Conservation (phyloP, 2,329 filamentous ascomycete genomes). For the Exophiala sp. region DNA sequence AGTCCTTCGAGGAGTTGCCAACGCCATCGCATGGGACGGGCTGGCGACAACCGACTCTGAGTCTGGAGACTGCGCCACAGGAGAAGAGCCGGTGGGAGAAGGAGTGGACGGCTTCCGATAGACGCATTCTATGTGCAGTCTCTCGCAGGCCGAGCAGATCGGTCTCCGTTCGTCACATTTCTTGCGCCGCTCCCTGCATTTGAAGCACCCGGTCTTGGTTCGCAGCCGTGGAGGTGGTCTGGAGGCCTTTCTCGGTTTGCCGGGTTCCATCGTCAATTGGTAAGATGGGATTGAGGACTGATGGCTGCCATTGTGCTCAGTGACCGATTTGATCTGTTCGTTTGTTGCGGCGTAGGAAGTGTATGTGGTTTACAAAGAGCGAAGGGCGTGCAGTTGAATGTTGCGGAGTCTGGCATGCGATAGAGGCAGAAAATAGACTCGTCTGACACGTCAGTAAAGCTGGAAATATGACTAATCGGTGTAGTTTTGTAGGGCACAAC, state of each 20-base stretch:
- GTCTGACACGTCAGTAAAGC: too few species aligned
- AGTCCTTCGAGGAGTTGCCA: background rate
- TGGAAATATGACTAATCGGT: too few species aligned
- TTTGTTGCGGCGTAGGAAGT: too few species aligned
- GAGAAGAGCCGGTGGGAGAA: background rate
- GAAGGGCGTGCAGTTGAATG: too few species aligned
- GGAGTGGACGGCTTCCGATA: constrained; percentile 8
- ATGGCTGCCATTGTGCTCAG: background rate
- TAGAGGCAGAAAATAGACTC: too few species aligned
- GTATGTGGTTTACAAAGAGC: too few species aligned
- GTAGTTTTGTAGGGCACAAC: too few species aligned
- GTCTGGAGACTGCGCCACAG: background rate
- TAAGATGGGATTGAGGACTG: background rate
- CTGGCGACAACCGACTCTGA: background rate
- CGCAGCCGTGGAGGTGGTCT: constrained; percentile 19
- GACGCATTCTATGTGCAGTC: constrained; percentile 29
- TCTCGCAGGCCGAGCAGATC: constrained; percentile 29
- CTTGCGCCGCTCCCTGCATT: constrained; percentile 21
- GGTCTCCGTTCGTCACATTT: constrained; percentile 31
- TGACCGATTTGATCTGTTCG: too few species aligned
- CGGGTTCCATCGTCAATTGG: constrained; percentile 1
- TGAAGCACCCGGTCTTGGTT: constrained; percentile 24
- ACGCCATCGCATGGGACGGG: background rate
- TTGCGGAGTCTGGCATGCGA: too few species aligned
- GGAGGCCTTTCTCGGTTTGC: background rate